Conservation (phyloP, 768 basidiomycete species). For the Scleroderma bovista region DNA sequence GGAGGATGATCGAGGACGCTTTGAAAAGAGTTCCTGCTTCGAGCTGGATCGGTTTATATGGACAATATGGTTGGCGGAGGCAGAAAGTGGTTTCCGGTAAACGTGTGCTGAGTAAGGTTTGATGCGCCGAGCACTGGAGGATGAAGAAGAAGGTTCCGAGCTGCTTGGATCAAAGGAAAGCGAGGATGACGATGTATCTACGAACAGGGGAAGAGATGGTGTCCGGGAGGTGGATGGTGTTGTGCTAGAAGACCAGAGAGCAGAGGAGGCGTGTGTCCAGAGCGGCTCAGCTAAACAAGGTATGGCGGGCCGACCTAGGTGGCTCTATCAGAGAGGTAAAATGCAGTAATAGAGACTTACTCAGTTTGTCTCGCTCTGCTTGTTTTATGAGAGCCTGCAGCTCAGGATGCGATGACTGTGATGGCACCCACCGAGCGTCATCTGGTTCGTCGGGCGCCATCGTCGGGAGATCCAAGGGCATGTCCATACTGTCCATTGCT, state of each 20-base stretch:
- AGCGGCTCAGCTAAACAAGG: constrained; percentile 6
- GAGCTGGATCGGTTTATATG: not conserved
- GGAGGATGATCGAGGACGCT: constrained; percentile 15
- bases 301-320: constrained; percentile 13
- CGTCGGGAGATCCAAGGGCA: constrained; percentile 9
- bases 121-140: constrained; percentile 1
- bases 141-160: constrained; percentile 2
- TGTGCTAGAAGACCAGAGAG: constrained; percentile 1
- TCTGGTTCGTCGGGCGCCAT: constrained; percentile 7
- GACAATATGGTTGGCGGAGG: constrained; percentile 12
- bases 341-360: constrained; percentile 7
- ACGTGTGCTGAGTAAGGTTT: constrained; percentile 4
- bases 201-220: constrained; percentile 6
- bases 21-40: not conserved
- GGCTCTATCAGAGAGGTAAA: not conserved
- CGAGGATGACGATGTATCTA: constrained; percentile 1
- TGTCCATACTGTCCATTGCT: constrained; percentile 2
- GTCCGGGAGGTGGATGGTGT: constrained; percentile 5
- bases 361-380: constrained; percentile 20
- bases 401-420: constrained; percentile 18
- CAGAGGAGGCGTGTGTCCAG: constrained; percentile 9
- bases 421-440: constrained; percentile 20
- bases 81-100: constrained; percentile 13
- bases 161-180: not conserved
- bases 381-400: constrained; percentile 22